Evolutionary conservation across 2,329 filamentous ascomycete genomes (phyloP), one percentile per base, ranked within the genome.

Genomic region (Ophiocordyceps camponoti-floridani): DNA sequence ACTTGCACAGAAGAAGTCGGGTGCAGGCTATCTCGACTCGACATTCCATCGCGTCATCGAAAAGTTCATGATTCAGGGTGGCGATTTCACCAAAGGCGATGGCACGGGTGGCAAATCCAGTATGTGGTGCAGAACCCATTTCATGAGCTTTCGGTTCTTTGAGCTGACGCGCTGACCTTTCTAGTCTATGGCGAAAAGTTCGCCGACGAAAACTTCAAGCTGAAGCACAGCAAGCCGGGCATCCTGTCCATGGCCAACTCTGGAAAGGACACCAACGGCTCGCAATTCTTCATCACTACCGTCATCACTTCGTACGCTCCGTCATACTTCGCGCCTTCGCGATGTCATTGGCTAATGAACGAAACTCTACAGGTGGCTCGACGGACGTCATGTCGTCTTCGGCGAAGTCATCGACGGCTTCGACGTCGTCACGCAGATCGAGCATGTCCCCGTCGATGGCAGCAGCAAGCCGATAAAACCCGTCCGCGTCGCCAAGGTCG

Each of bases 171-270:
- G 16, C 2, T 2, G 7, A 30, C 7, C 11, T 40, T 28, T 18
- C 47, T 50, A 80, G 77, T 91, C 70, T 91, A 89, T 62, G 84
- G 84, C 56, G 71, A 75, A 55, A 84, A 84, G 67, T 91, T 91
- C 68, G 66, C 76, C 52, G 84, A 93, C 57, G 84, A 93, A 79
- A 91, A 89, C 81, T 91, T 93, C 75, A 89, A 91, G 79, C 74
- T 89, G 60, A 88, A 87, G 75, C 85, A 93, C 78, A 76, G 73
- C 70, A 87, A 86, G 75, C 81, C 79, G 65, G 84, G 84, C 57
- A 68, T 85, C 44, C 69, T 91, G 52, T 86, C 82, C 65, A 91
- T 86, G 84, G 84, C 82, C 64, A 88, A 88, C 67, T 76, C 82
- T 48, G 84, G 84, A 63, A 75, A 78, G 63, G 83, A 91, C 65